Evolutionary conservation across 441 rosid species (phyloP).

Genomic region (Macaranga tanarius): DNA sequence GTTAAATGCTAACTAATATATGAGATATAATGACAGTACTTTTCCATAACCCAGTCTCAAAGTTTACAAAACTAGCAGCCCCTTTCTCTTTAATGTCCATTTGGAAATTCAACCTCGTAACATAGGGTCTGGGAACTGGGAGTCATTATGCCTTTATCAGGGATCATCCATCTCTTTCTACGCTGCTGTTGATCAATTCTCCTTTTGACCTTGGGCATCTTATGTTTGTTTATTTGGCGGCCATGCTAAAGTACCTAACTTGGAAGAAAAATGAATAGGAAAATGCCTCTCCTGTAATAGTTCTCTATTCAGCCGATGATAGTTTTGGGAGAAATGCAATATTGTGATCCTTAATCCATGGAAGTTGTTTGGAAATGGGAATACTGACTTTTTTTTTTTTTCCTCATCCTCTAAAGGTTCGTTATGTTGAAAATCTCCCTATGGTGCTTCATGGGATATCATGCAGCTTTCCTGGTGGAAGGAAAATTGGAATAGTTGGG

Average conservation of each 20-base stretch:
- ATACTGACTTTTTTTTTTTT: slow-evolving; percentile 22
- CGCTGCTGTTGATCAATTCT: not conserved
- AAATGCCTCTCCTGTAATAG: not conserved
- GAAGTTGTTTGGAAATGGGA: not conserved
- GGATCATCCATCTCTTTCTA: not conserved
- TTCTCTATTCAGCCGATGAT: not conserved
- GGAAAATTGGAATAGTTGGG: slow-evolving; percentile 96
- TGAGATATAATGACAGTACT: not conserved
- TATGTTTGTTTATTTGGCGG: not conserved
- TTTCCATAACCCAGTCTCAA: not conserved
- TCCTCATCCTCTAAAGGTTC: slow-evolving; percentile 48
- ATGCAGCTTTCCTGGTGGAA: slow-evolving; percentile 91
- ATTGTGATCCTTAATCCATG: not conserved
- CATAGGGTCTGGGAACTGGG: not conserved
- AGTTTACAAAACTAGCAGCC: not conserved
- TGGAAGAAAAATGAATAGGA: slow-evolving; percentile 8
- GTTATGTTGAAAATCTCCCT: slow-evolving; percentile 94
- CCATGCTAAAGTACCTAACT: not conserved
- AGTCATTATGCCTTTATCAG: not conserved
- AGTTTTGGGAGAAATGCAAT: not conserved
- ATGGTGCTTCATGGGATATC: slow-evolving; percentile 88
- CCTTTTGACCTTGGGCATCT: not conserved
- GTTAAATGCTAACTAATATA: not conserved
- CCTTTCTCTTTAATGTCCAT: not conserved
- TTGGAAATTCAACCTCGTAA: not conserved